Evolutionary conservation across 2,329 filamentous ascomycete species (phyloP).

Genomic region (Aspergillus pseudotamarii): DNA sequence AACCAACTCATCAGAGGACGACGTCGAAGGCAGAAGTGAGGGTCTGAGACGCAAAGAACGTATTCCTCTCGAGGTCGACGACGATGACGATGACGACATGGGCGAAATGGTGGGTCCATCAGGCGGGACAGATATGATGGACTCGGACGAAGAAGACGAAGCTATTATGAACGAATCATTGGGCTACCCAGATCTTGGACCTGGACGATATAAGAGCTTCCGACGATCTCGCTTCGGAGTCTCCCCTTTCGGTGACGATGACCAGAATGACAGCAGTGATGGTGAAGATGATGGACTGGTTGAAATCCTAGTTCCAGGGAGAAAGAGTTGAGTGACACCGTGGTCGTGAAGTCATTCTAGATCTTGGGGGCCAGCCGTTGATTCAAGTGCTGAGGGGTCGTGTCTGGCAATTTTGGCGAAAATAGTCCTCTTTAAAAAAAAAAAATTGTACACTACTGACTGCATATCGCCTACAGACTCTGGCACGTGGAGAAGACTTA

Average conservation of each 20-base stretch:
- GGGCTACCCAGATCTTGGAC: slow-evolving; percentile 67
- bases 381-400: slow-evolving; percentile 10
- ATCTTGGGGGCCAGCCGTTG: slow-evolving; percentile 2
- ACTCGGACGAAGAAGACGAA: slow-evolving; percentile 57
- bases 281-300: slow-evolving; percentile 48
- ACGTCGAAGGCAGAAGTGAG: slow-evolving; percentile 40
- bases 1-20: slow-evolving; percentile 46
- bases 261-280: slow-evolving; percentile 50
- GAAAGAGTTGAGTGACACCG: slow-evolving; percentile 32
- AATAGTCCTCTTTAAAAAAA: slow-evolving; percentile 8
- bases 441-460: slow-evolving; percentile 19
- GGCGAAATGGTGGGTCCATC: slow-evolving; percentile 51
- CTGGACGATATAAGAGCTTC: slow-evolving; percentile 47
- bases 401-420: slow-evolving; percentile 13
- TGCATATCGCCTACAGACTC: slow-evolving; percentile 13
- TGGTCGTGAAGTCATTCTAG: slow-evolving; percentile 4
- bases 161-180: slow-evolving; percentile 64
- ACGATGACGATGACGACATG: slow-evolving; percentile 53
- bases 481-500: not conserved
- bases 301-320: slow-evolving; percentile 49
- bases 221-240: slow-evolving; percentile 32
- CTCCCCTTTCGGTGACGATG: slow-evolving; percentile 40
- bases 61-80: slow-evolving; percentile 62
- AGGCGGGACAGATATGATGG: slow-evolving; percentile 50
- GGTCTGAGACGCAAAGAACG: slow-evolving; percentile 46